phyloP scores from a whole-genome alignment of 495 filamentous ascomycete species.

The Penicillium bialowiezense region DNA sequence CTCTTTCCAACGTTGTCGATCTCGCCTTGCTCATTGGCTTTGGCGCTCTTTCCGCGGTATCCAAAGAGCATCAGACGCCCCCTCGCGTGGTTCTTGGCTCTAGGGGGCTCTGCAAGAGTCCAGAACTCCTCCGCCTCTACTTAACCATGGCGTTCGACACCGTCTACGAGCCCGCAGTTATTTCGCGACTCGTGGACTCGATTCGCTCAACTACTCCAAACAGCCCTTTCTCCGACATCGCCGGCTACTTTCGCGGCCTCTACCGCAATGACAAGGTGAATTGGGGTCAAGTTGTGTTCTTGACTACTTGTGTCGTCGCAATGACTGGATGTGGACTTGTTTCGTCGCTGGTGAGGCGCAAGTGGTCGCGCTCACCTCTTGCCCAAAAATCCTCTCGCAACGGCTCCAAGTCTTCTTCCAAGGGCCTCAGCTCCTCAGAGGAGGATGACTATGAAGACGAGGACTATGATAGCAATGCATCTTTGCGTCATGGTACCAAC shows the following conservation, averaged over 20 bases:
- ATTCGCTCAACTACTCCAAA: slow-evolving; percentile 16
- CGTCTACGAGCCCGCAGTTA: slow-evolving; percentile 14
- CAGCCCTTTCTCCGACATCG: slow-evolving; percentile 16
- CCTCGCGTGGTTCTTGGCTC: slow-evolving; percentile 15
- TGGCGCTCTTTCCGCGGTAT: background rate
- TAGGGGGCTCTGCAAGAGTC: slow-evolving; percentile 14
- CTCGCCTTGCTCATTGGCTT: slow-evolving; percentile 28
- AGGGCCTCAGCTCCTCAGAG: slow-evolving; percentile 39
- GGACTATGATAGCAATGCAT: slow-evolving; percentile 39
- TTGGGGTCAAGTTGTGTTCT: slow-evolving; percentile 32
- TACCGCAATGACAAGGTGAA: slow-evolving; percentile 31
- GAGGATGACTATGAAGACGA: slow-evolving; percentile 47
- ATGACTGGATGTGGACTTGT: slow-evolving; percentile 45
- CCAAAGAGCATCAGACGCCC: slow-evolving; percentile 17
- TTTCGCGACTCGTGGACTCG: slow-evolving; percentile 15
- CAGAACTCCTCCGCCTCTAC: slow-evolving; percentile 11
- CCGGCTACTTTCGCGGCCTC: slow-evolving; percentile 20
- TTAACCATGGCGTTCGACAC: slow-evolving; percentile 21
- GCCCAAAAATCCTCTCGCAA: slow-evolving; percentile 28
- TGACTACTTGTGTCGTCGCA: slow-evolving; percentile 33
- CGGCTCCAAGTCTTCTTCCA: slow-evolving; percentile 28
- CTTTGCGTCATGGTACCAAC: slow-evolving; percentile 32
- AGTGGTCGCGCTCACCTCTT: slow-evolving; percentile 7
- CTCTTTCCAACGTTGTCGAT: slow-evolving; percentile 25
- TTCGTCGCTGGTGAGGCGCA: slow-evolving; percentile 33